These are phyloP conservation scores for Papiliotrema fonsecae DNA, from an alignment of 1,284 basidiomycete genomes.

Conservation along the genomic window DNA sequence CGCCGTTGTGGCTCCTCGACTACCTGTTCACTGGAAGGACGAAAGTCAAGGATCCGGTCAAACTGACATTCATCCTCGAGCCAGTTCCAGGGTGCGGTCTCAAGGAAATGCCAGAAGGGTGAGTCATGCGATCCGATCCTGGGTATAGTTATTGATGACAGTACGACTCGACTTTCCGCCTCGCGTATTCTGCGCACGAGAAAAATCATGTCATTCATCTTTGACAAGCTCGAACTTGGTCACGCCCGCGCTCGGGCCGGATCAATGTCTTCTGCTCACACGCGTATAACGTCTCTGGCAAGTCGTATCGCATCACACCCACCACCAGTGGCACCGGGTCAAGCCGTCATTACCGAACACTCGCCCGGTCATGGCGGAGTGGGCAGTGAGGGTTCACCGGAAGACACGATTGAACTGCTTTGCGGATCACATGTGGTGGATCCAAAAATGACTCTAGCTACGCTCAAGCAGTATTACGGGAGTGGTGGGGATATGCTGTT, in stretches of 20 bases:
- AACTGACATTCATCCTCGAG: slow-evolving; percentile 81
- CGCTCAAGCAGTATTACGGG: slow-evolving; percentile 83
- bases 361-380: background rate
- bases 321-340: background rate
- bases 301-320: slow-evolving; percentile 4
- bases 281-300: slow-evolving; percentile 6
- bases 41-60: slow-evolving; percentile 59
- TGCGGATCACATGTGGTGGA: slow-evolving; percentile 78
- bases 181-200: slow-evolving; percentile 76
- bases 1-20: slow-evolving; percentile 86
- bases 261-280: slow-evolving; percentile 18
- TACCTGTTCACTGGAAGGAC: slow-evolving; percentile 59
- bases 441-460: slow-evolving; percentile 79
- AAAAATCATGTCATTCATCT: slow-evolving; percentile 77
- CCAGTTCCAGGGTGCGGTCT: slow-evolving; percentile 55
- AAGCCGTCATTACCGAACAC: background rate
- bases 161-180: slow-evolving; percentile 81
- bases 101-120: slow-evolving; percentile 35
- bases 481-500: slow-evolving; percentile 74
- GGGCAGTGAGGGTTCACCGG: slow-evolving; percentile 48
- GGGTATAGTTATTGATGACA: slow-evolving; percentile 28
- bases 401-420: slow-evolving; percentile 79
- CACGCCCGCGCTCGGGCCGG: slow-evolving; percentile 15
- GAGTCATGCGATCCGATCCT: slow-evolving; percentile 7
- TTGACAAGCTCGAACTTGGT: slow-evolving; percentile 72